Evolutionary conservation across 495 filamentous ascomycete genomes (phyloP).

Genomic region (Aspergillus bertholletiae): DNA sequence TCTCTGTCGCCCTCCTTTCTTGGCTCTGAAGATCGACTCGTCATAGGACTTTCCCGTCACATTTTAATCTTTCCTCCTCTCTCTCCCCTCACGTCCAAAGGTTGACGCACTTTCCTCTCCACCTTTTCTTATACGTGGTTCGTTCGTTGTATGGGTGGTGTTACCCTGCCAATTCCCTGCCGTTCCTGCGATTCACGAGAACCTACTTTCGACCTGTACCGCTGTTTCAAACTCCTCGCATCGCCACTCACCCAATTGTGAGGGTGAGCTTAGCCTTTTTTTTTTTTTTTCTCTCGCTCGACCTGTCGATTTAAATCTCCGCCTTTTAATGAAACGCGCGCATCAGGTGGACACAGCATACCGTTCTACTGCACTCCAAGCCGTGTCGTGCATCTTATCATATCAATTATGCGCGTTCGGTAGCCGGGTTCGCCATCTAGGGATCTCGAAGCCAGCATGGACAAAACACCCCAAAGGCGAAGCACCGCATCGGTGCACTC

Average conservation of each 20-base stretch:
- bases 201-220: not conserved
- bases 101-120: slow-evolving; percentile 1
- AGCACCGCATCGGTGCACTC: slow-evolving; percentile 25
- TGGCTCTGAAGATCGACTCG: slow-evolving; percentile 24
- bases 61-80: slow-evolving; percentile 8
- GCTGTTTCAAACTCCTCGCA: slow-evolving; percentile 13
- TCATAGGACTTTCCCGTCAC: slow-evolving; percentile 27
- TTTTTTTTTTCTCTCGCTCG: slow-evolving; percentile 15
- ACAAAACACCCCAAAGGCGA: slow-evolving; percentile 26
- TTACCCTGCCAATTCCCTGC: slow-evolving; percentile 7
- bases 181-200: not conserved
- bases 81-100: slow-evolving; percentile 15
- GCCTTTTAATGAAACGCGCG: slow-evolving; percentile 6
- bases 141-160: slow-evolving; percentile 5
- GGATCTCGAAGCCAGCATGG: slow-evolving; percentile 23
- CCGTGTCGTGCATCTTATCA: slow-evolving; percentile 28
- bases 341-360: slow-evolving; percentile 13
- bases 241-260: slow-evolving; percentile 7
- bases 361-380: slow-evolving; percentile 16
- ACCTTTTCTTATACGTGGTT: not conserved
- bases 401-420: slow-evolving; percentile 28
- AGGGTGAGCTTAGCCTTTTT: slow-evolving; percentile 16
- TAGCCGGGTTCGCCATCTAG: slow-evolving; percentile 1
- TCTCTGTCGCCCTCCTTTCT: slow-evolving; percentile 17
- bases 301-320: slow-evolving; percentile 12